A percentile compares a stretch with the other conserved stretches of the same genome.
Evolutionary conservation across 2,329 filamentous ascomycete genomes (phyloP).

Genomic region (Zasmidium angulare): DNA sequence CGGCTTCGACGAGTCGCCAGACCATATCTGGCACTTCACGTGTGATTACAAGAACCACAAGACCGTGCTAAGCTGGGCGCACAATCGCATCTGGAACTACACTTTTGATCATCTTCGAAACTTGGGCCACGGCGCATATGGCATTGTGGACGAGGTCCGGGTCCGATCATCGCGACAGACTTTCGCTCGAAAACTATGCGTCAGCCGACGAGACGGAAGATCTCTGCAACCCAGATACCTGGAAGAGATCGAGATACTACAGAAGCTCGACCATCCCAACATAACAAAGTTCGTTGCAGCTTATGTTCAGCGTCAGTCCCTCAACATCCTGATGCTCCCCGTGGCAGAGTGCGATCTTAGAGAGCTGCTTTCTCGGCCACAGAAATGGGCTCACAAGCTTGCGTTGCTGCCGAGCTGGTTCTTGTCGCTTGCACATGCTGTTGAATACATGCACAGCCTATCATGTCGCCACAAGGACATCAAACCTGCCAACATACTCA

Average conservation of each 20-base stretch:
- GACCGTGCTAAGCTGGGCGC: conserved; percentile 2
- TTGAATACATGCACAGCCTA: conserved; percentile 10
- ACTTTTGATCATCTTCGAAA: conserved; percentile 4
- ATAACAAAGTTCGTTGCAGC: conserved; percentile 79
- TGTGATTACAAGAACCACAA: conserved; percentile 2
- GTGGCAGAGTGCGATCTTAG: conserved; percentile 14
- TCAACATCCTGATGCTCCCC: conserved; percentile 14
- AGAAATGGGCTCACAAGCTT: not conserved
- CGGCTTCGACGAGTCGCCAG: not conserved
- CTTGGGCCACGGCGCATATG: conserved; percentile 11
- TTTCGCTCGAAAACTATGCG: conserved; percentile 10
- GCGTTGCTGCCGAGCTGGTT: conserved; percentile 6
- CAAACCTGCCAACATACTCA: conserved; percentile 95
- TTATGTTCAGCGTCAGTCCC: conserved; percentile 54
- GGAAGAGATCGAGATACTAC: conserved; percentile 12
- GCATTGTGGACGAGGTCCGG: conserved; percentile 13
- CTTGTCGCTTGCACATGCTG: conserved; percentile 7
- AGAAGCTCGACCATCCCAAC: conserved; percentile 10
- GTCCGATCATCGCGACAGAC: not conserved
- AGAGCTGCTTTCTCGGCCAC: conserved; percentile 3
- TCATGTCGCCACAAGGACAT: conserved; percentile 57
- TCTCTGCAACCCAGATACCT: not conserved
- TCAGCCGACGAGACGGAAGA: not conserved
- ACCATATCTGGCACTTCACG: conserved; percentile 9
- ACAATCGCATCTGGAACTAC: not conserved